These are phyloP conservation scores for Nicotiana knightiana DNA, from an alignment of 257 asterid genomes.

Conservation along the genomic window DNA sequence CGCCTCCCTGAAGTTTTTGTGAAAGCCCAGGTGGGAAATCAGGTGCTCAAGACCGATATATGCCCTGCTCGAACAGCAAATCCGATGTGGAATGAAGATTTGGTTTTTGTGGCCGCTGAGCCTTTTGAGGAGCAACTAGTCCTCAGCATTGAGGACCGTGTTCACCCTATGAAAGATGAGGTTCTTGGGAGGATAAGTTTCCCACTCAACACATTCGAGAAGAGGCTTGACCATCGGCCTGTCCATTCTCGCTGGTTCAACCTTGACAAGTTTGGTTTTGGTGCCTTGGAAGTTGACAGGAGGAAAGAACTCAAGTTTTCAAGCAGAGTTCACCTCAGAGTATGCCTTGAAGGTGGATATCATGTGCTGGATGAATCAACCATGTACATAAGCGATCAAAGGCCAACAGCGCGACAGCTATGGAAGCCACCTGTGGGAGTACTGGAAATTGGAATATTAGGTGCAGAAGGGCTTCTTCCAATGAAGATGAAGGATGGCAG, in stretches of 20 bases:
- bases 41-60: constrained; percentile 43
- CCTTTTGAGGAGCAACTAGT: constrained; percentile 76
- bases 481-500: constrained; percentile 71
- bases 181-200: constrained; percentile 45
- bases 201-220: constrained; percentile 45
- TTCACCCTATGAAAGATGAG: constrained; percentile 54
- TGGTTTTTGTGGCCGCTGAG: constrained; percentile 64
- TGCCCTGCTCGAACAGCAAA: constrained; percentile 46
- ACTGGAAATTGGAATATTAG: constrained; percentile 60
- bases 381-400: constrained; percentile 59
- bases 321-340: constrained; percentile 56
- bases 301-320: constrained; percentile 53
- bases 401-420: constrained; percentile 73
- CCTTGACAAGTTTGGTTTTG: constrained; percentile 50
- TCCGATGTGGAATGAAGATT: constrained; percentile 74
- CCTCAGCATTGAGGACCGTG: constrained; percentile 53
- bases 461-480: constrained; percentile 65
- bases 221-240: constrained; percentile 72
- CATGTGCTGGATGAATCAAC: constrained; percentile 74
- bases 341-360: constrained; percentile 83
- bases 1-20: constrained; percentile 50
- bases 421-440: constrained; percentile 76
- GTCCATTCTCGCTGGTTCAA: constrained; percentile 70
- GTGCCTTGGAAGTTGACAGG: constrained; percentile 38
- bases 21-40: constrained; percentile 58